Base-by-base conservation (phyloP, 306 rosid genomes). In the Ormosia semicastrata region DNA sequence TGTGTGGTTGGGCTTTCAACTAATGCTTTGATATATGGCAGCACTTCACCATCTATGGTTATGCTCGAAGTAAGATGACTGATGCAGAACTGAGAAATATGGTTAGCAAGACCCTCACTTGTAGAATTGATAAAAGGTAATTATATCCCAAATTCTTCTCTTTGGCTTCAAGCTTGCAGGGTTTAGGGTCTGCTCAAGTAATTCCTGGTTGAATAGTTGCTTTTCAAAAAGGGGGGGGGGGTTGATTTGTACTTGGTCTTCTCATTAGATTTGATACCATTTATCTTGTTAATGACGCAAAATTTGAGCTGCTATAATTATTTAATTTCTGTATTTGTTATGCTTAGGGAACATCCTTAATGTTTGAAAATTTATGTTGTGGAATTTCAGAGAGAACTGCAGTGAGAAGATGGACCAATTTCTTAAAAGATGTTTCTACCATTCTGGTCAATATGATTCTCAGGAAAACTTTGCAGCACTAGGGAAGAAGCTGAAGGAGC, bases 71-170 rank as follows among this genome's bases (percentile, higher is more conserved):
- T 86, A 92, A 92, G 97, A 92, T 94, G 98, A 92, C 91, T 3
- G 95, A 94, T 87, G 91, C 85, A 6, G 98, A 94, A 63, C 89
- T 94, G 46, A 89, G 97, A 82, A 86, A 72, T 71, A 92, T 90
- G 98, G 98, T 94, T 72, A 92, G 98, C 92, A 90, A 86, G 91
- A 94, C 98, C 18, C 95, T 94, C 47, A 94, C 98, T 52, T 94
- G 98, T 84, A 87, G 98, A 86, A 94, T 94, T 66, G 97, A 94
- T 86, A 86, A 90, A 86, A 90, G 95, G 98, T 94, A 80, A 66
- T 76, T 39, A 6, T 43, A 50, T 32, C 53, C 15, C 17, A 43
- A 74, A 46, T 18, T 43, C 13, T 67, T 39, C 30, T 78, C 64
- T 63, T 67, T 77, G 73, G 40, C 56, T 80, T 39, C 68, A 24